A percentile compares a stretch with the other conserved stretches of the same genome.
Evolutionary conservation across 2,329 filamentous ascomycete species (phyloP).

Genomic region (Nothophoma quercina): DNA sequence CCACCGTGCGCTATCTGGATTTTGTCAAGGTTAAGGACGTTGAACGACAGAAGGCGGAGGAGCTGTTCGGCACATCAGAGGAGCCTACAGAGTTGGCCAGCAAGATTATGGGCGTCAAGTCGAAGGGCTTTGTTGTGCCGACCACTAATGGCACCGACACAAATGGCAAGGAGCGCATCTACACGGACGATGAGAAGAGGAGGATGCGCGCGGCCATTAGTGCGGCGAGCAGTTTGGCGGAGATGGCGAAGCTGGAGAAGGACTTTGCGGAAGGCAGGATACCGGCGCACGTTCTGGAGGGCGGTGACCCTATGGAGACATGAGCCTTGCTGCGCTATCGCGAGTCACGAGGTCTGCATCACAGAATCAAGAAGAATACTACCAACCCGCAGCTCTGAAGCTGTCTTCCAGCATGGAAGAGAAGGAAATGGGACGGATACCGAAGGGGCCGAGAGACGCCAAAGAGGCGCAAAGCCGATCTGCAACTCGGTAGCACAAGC

Average conservation of each 20-base stretch:
- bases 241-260: constrained; percentile 90
- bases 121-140: constrained; percentile 72
- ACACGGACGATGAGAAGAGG: constrained; percentile 87
- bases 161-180: constrained; percentile 67
- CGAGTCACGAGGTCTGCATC: not conserved
- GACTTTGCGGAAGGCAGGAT: constrained; percentile 88
- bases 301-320: constrained; percentile 40
- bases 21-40: constrained; percentile 89
- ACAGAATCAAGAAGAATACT: not conserved
- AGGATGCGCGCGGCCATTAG: constrained; percentile 85
- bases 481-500: not conserved
- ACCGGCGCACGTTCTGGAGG: constrained; percentile 57
- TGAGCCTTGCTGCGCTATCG: constrained; percentile 11
- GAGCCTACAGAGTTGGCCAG: constrained; percentile 80
- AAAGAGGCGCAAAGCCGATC: not conserved
- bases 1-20: constrained; percentile 87
- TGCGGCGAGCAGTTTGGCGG: constrained; percentile 86
- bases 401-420: not conserved
- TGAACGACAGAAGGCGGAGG: constrained; percentile 77
- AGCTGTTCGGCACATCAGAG: constrained; percentile 82
- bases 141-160: constrained; percentile 46
- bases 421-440: not conserved
- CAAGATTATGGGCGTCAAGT: constrained; percentile 82
- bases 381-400: not conserved
- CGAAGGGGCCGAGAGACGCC: too few relatives aligned